These are phyloP conservation scores for Serendipita indica DNA, from an alignment of 768 basidiomycete genomes.

Conservation along the genomic window DNA sequence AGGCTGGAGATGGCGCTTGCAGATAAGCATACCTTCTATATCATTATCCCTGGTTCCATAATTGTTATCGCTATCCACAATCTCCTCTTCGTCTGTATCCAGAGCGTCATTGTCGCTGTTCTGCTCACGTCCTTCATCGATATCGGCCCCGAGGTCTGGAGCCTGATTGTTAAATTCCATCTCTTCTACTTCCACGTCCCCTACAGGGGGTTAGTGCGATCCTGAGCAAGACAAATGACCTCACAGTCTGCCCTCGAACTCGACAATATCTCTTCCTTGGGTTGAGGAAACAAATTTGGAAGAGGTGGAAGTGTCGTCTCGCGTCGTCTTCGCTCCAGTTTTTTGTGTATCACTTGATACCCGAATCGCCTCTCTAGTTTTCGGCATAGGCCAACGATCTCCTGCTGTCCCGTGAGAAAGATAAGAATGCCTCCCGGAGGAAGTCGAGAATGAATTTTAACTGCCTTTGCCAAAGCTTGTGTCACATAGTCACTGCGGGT, in stretches of 20 bases:
- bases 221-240: not conserved
- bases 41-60: constrained; percentile 64
- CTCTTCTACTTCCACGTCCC: constrained; percentile 70
- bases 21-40: constrained; percentile 40
- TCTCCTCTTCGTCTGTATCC: constrained; percentile 49
- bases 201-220: constrained; percentile 23
- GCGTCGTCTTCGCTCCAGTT: constrained; percentile 17
- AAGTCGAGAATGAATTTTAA: constrained; percentile 82
- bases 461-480: constrained; percentile 79
- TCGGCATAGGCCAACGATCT: constrained; percentile 74
- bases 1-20: constrained; percentile 17
- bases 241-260: too few species aligned
- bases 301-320: not conserved
- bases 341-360: constrained; percentile 43
- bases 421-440: constrained; percentile 88
- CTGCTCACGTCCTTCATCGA: constrained; percentile 26
- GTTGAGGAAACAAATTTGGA: not conserved
- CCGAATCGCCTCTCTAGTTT: constrained; percentile 70
- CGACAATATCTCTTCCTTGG: not conserved
- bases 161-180: constrained; percentile 42
- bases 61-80: constrained; percentile 43
- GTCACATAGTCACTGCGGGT: constrained; percentile 78
- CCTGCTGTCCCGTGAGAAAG: constrained; percentile 91
- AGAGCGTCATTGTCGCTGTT: constrained; percentile 42
- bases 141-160: constrained; percentile 19